Base-by-base conservation (phyloP, 78 protist genomes). In the Isochrysis galbana region DNA sequence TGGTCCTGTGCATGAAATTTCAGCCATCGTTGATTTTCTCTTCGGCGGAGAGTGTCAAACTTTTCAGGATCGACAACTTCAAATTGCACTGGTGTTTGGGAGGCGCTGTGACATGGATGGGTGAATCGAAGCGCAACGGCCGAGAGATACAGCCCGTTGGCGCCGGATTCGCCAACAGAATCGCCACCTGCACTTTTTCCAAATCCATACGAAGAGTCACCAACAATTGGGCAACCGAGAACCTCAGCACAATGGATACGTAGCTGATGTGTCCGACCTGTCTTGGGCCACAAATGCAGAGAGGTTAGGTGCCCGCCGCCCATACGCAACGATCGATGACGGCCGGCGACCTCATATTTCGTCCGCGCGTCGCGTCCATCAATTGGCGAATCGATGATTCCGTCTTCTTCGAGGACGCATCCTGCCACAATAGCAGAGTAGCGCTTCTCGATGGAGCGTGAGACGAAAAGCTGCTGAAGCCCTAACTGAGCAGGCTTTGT, bases 181-280 rank as follows among this genome's bases (percentile, higher is more conserved):
- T 70, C 80, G n/a, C 21, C 41, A 23, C 80, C 80, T n/a, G n/a
- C n/a, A n/a, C n/a, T n/a, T n/a, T n/a, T n/a, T n/a, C n/a, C n/a
- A n/a, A n/a, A n/a, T 74, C 93, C 93, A 34, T 91, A 78, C 67
- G n/a, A 0, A 29, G 1, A 0, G 77, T 91, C 93, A 74, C 93
- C 93, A 29, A 91, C 25, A 23, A 91, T 38, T n/a, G 93, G 93
- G 5, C 36, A 0, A 55, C 77, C 36, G n/a, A 91, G 93, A 2
- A 21, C 39, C 26, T 29, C 70, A 22, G 86, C 19, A 61, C 69
- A 41, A 89, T 91, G 93, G 47, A 46, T 25, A 74, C 93, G 93
- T 22, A 91, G 61, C 86, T 91, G 93, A 74, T 91, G 93, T 77
- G 55, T 74, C 32, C 93, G 89, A 3, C 93, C 93, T 7, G 88